A percentile compares a stretch with the other conserved stretches of the same genome.
phyloP scores from a whole-genome alignment of 2,329 filamentous ascomycete species.

The Aspergillus sp. region DNA sequence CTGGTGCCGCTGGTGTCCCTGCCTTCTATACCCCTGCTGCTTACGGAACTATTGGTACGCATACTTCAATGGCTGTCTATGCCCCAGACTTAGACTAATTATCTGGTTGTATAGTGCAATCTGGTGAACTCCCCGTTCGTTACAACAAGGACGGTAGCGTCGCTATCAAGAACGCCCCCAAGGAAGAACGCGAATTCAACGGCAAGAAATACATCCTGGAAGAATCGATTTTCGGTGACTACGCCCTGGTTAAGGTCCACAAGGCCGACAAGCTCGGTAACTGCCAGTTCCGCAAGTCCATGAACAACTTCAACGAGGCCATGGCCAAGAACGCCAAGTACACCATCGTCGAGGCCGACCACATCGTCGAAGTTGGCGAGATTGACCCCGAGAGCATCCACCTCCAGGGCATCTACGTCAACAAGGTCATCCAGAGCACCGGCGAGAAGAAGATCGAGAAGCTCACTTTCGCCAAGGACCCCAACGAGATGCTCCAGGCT shows the following conservation, averaged over 20 bases:
- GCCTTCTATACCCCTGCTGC: slow-evolving; percentile 83
- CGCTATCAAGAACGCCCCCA: slow-evolving; percentile 66
- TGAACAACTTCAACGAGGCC: slow-evolving; percentile 71
- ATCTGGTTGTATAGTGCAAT: slow-evolving; percentile 43
- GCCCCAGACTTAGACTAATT: slow-evolving; percentile 9
- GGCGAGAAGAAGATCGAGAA: slow-evolving; percentile 75
- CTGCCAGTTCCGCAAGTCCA: slow-evolving; percentile 74
- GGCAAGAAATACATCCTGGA: slow-evolving; percentile 76
- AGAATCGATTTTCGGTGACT: slow-evolving; percentile 72
- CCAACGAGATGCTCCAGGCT: slow-evolving; percentile 50
- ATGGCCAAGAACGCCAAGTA: slow-evolving; percentile 80
- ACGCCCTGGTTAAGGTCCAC: slow-evolving; percentile 74
- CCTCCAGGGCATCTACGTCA: slow-evolving; percentile 81
- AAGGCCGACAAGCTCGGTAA: slow-evolving; percentile 78
- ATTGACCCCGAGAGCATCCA: slow-evolving; percentile 74
- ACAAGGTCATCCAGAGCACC: slow-evolving; percentile 75
- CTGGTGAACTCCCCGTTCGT: slow-evolving; percentile 64
- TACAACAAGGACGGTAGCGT: slow-evolving; percentile 80
- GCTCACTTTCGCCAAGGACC: slow-evolving; percentile 71
- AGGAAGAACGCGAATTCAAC: slow-evolving; percentile 72
- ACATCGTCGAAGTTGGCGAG: slow-evolving; percentile 74
- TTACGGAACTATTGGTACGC: slow-evolving; percentile 66
- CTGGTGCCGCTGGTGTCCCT: slow-evolving; percentile 82
- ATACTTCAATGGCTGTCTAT: slow-evolving; percentile 44
- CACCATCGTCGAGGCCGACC: slow-evolving; percentile 81